Base-by-base conservation (phyloP, 2,329 filamentous ascomycete species). In the Leptosphaerulina australis region DNA sequence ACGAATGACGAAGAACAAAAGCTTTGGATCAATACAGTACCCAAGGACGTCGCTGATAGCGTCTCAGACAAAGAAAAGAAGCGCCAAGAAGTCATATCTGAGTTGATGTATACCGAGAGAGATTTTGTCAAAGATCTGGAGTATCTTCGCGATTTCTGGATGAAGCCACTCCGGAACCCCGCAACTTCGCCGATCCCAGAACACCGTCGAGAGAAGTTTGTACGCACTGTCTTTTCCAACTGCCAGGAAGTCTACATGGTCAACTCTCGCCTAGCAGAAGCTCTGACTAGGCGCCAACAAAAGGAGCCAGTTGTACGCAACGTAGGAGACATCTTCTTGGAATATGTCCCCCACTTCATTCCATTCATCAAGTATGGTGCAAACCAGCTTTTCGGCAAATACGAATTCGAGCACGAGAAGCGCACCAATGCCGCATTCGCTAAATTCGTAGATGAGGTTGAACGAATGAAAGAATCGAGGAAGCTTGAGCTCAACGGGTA, bases 71-170 rank as follows among this genome's bases (percentile, higher is more conserved):
- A 84, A 60, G 94, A 99, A 74, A 95, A 96, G 85, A 97, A 97
- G 78, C 85, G 94, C 34, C 94, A 99, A 71, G 94, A 99, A 70
- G 90, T 99, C 62, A 97, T 99, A 53, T 97, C 93, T 5, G 94
- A 99, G 72, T 87, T 97, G 55, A 97, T 95, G 85, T 99, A 99
- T 76, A 99, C 94, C 0, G 94, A 99, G 73, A 85, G 94, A 62
- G 94, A 99, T 76, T 99, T 99, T 66, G 94, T 99, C 70, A 99
- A 99, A 78, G 94, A 99, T 74, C 79, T 99, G 64, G 94, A 99
- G 74, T 99, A 99, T 69, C 80, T 99, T 22, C 86, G 94, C 55
- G 94, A 99, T 77, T 99, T 97, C 79, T 99, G 94, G 94, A 96
- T 99, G 77, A 83, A 94, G 61, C 94, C 94, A 8, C 77, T 99